Percentiles rank a stretch among this genome's conserved stretches.
Conservation (phyloP, 148 eudicot genomes). For the Rhododendron kiyosumense region DNA sequence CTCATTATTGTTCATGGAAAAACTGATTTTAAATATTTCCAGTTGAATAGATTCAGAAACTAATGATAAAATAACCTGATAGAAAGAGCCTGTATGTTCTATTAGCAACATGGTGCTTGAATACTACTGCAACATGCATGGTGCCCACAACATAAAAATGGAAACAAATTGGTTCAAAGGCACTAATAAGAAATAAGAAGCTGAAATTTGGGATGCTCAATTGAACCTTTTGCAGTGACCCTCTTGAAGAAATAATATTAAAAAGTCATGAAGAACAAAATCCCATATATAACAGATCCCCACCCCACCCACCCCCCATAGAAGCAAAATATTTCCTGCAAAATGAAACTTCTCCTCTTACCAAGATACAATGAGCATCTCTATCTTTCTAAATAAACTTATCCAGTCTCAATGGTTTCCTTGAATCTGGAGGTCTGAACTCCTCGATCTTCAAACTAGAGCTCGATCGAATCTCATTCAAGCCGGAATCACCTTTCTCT, state of each 20-base stretch:
- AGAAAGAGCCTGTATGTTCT: background rate
- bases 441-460: conserved; percentile 46
- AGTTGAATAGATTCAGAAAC: background rate
- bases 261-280: background rate
- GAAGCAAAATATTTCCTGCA: conserved; percentile 3
- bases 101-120: background rate
- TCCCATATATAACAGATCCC: conserved; percentile 6
- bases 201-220: conserved; percentile 14
- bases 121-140: background rate
- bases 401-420: conserved; percentile 52
- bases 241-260: conserved; percentile 10
- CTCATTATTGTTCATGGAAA: background rate
- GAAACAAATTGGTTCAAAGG: background rate
- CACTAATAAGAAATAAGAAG: background rate
- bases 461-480: conserved; percentile 42
- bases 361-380: conserved; percentile 25
- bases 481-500: conserved; percentile 53
- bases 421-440: conserved; percentile 56
- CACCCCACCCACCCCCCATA: background rate
- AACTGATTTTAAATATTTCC: background rate
- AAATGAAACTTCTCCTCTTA: conserved; percentile 14
- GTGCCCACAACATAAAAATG: background rate
- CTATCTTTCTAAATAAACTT: conserved; percentile 45
- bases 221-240: background rate
- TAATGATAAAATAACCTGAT: background rate